phyloP scores from a whole-genome alignment of 192 early-diverging fungal genomes.

The Globomyces pollinis-pini region DNA sequence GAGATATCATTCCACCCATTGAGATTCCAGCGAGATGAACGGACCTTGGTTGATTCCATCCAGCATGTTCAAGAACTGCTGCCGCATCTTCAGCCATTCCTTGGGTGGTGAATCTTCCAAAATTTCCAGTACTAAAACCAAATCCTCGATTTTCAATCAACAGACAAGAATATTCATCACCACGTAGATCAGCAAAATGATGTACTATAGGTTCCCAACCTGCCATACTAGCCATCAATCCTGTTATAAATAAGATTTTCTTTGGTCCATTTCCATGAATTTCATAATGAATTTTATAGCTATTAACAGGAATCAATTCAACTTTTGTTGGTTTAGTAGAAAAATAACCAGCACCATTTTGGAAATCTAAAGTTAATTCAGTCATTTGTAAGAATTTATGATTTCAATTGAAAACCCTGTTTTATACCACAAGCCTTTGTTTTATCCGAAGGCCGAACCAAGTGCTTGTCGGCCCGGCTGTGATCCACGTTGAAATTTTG shows the following conservation, averaged over 20 bases:
- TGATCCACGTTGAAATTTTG: too few relatives aligned
- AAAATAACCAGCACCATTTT: neutral
- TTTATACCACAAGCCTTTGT: too few relatives aligned
- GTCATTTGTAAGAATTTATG: neutral
- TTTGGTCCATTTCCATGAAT: conserved; percentile 9
- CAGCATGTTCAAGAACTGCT: conserved; percentile 55
- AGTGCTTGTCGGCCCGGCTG: too few relatives aligned
- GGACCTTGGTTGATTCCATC: conserved; percentile 37
- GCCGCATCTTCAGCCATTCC: conserved; percentile 58
- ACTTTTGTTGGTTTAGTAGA: neutral
- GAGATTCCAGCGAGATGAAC: conserved; percentile 13
- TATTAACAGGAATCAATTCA: neutral
- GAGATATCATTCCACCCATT: conserved; percentile 10
- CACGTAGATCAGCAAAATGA: neutral
- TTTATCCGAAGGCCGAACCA: too few relatives aligned
- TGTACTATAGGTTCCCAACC: conserved; percentile 4
- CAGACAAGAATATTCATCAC: neutral
- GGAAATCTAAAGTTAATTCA: neutral
- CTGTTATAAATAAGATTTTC: conserved; percentile 5
- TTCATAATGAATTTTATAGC: neutral
- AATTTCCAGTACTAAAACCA: conserved; percentile 3
- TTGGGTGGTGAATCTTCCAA: conserved; percentile 12
- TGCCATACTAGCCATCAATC: conserved; percentile 5
- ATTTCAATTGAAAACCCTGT: too few relatives aligned
- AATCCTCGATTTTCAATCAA: conserved; percentile 17